Evolutionary conservation across 2,329 filamentous ascomycete genomes (phyloP), one percentile per base, ranked within the genome.

Genomic region (Neofusicoccum umdonicola): DNA sequence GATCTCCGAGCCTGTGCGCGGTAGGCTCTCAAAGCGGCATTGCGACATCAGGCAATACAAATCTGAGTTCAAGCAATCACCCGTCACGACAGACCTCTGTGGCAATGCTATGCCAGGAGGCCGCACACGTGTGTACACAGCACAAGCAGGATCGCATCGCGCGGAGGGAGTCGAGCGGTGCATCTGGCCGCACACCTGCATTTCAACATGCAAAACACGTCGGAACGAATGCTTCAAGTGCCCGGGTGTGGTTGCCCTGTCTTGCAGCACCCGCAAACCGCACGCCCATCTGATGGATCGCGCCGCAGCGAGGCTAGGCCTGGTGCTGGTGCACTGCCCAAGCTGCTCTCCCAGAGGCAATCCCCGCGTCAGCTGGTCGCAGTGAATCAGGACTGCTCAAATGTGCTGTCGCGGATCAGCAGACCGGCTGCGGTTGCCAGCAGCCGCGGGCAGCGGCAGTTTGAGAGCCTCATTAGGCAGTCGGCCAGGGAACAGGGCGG

Each of bases 381-480:
- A 8, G 41, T 44, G 50, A 37, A 37, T 17, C 50, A 19, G 50
- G 15, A 37, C 3, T 13, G 9, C 8, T 19, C 13, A n/a, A 44
- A 22, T 4, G 13, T 22, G 27, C 56, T 31, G 31, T 37, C 27
- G 31, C 13, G 39, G 56, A 47, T 47, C 41, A 45, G n/a, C 56
- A 47, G 31, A n/a, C 56, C 56, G 56, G 56, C 27, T 60, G 56
- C 56, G 56, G 22, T 47, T 60, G 56, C 56, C 56, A 35, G 41
- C 56, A 45, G 39, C 41, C 47, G 27, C 56, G 17, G 56, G 12
- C 37, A 13, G 27, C 54, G 54, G 54, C 54, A 35, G 39, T 45
- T 60, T 5, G 42, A 60, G 56, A 60, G 56, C 56, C 56, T 60
- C 56, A 60, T 60, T 22, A 60, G 42, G 56, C 56, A 60, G 52